phyloP scores from a whole-genome alignment of 202 grass and related monocot genomes.

The Thinopyrum obtusiflorum region DNA sequence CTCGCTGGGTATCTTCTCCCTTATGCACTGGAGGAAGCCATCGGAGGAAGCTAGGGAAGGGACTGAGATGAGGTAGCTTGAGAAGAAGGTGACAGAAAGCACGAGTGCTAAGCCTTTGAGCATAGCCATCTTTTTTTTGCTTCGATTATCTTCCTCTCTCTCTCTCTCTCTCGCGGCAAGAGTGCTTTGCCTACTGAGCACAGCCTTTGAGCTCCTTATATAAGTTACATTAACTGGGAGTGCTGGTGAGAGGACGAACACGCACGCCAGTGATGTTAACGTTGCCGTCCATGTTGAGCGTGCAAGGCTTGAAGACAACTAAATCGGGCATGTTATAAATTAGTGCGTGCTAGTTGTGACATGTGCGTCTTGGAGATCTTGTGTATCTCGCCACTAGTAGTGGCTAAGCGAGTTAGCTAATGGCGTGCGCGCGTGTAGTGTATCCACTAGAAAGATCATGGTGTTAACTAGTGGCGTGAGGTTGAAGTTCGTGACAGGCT shows the following conservation, averaged over 20 bases:
- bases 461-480: not conserved
- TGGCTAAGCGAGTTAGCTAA: not conserved
- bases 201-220: not conserved
- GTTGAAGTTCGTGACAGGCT: not conserved
- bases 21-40: not conserved
- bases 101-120: not conserved
- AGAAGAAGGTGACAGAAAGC: not conserved
- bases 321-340: not conserved
- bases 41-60: not conserved
- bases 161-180: not conserved
- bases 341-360: not conserved
- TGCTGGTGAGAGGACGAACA: not conserved
- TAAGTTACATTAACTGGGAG: not conserved
- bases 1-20: not conserved
- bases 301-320: not conserved
- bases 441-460: not conserved
- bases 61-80: not conserved
- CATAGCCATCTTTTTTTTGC: not conserved
- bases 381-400: not conserved
- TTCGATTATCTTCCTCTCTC: not conserved
- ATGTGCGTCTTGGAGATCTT: not conserved
- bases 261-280: not conserved
- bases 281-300: not conserved
- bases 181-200: not conserved
- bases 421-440: not conserved